Evolutionary conservation across 2,329 filamentous ascomycete species (phyloP).

Genomic region (Fusarium sp.): DNA sequence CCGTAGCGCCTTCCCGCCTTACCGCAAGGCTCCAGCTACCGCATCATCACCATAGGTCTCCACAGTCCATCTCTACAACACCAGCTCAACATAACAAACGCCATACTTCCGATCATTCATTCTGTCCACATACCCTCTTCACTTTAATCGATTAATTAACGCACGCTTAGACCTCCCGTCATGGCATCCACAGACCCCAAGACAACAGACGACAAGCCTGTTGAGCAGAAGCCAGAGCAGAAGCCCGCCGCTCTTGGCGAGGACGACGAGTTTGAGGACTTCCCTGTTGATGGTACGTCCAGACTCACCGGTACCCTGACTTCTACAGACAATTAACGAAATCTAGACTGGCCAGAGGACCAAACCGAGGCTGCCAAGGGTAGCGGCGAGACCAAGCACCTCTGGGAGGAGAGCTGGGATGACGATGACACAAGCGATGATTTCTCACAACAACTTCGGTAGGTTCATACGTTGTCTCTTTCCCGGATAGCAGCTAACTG

Average conservation of each 20-base stretch:
- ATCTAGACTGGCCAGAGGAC: constrained; percentile 88
- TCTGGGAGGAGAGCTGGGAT: constrained; percentile 99
- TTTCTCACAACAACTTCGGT: constrained; percentile 95
- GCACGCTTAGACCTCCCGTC: neutral
- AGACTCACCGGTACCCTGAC: accelerated
- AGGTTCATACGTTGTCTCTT: constrained; percentile 51
- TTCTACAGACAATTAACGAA: neutral
- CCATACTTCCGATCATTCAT: neutral
- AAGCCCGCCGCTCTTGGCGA: constrained; percentile 80
- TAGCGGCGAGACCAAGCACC: constrained; percentile 76
- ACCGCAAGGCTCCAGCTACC: constrained; percentile 39
- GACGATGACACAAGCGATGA: constrained; percentile 98
- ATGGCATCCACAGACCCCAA: constrained; percentile 47
- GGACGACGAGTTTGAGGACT: constrained; percentile 99
- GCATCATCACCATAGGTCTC: constrained; percentile 34
- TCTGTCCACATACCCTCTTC: neutral
- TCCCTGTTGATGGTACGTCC: constrained; percentile 87
- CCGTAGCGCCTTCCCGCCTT: constrained; percentile 32
- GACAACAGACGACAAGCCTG: constrained; percentile 44
- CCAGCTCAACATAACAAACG: neutral
- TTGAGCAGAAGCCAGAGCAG: constrained; percentile 45
- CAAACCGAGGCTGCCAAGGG: constrained; percentile 84
- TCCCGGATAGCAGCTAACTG: constrained; percentile 10
- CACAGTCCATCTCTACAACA: constrained; percentile 2
- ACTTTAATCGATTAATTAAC: too few species aligned